These are phyloP conservation scores for Peniophora sp. DNA, from an alignment of 1,284 basidiomycete species.

Conservation along the genomic window DNA sequence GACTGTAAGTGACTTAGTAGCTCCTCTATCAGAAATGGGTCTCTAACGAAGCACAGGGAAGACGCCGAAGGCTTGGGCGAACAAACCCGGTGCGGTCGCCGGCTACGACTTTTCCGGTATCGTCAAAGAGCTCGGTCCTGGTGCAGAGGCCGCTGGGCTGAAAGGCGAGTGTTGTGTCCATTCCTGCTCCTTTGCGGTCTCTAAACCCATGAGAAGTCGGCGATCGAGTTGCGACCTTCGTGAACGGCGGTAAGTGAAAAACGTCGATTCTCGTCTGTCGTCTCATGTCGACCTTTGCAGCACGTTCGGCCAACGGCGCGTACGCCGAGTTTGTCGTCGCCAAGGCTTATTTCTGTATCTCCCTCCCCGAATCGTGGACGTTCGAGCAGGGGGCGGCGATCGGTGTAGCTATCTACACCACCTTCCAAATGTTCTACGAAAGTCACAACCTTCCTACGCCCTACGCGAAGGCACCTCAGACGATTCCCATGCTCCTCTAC, in stretches of 20 bases:
- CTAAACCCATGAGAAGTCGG: neutral
- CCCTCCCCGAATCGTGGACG: slow-evolving; percentile 19
- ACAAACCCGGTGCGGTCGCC: neutral
- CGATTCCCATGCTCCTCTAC: slow-evolving; percentile 18
- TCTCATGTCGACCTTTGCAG: neutral
- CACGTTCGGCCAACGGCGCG: slow-evolving; percentile 16
- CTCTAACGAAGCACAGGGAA: slow-evolving; percentile 1
- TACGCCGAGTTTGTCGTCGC: slow-evolving; percentile 25
- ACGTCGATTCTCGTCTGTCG: too few relatives aligned
- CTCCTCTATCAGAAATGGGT: neutral
- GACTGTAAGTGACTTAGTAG: slow-evolving; percentile 2
- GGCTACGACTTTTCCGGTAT: slow-evolving; percentile 1
- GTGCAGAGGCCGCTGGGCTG: neutral
- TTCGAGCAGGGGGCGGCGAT: slow-evolving; percentile 25
- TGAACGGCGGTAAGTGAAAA: neutral
- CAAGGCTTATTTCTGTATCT: slow-evolving; percentile 16
- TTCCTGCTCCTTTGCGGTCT: too few relatives aligned
- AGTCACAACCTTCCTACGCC: neutral
- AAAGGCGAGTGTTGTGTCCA: neutral
- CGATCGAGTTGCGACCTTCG: neutral
- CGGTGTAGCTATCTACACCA: slow-evolving; percentile 20
- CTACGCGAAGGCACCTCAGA: slow-evolving; percentile 10
- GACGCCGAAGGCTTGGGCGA: neutral
- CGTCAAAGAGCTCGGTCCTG: slow-evolving; percentile 1
- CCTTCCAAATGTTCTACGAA: slow-evolving; percentile 18